Percentiles rank a stretch among this genome's conserved stretches.
Evolutionary conservation across 768 basidiomycete species (phyloP).

Genomic region (Trichaptum fuscoviolaceum): DNA sequence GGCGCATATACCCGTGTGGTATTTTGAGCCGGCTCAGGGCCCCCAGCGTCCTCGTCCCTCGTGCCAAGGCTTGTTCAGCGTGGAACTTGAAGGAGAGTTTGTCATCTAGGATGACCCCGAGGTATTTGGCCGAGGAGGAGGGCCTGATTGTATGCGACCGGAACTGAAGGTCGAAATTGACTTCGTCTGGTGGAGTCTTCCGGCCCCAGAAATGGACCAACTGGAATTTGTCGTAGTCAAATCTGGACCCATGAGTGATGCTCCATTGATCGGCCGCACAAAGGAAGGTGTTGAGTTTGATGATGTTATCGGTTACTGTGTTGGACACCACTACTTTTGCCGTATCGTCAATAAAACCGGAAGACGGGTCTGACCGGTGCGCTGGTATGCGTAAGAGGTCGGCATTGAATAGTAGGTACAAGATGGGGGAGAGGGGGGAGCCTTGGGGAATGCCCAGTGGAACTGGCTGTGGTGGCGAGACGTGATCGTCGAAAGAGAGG

Average conservation of each 20-base stretch:
- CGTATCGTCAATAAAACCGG: conserved; percentile 28
- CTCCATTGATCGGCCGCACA: conserved; percentile 2
- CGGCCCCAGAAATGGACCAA: background rate
- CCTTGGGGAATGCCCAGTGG: conserved; percentile 20
- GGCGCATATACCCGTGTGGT: background rate
- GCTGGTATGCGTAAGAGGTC: conserved; percentile 15
- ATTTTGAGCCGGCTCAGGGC: background rate
- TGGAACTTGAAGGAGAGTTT: conserved; percentile 14
- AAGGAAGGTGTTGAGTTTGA: conserved; percentile 18
- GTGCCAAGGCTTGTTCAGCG: conserved; percentile 7
- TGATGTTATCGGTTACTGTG: conserved; percentile 18
- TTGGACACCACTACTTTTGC: conserved; percentile 22
- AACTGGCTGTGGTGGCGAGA: conserved; percentile 10
- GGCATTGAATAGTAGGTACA: conserved; percentile 20
- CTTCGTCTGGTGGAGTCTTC: conserved; percentile 4
- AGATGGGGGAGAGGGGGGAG: conserved; percentile 18
- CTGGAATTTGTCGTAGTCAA: conserved; percentile 5
- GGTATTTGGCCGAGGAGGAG: conserved; percentile 6
- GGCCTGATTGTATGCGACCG: conserved; percentile 8
- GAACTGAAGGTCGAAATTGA: background rate
- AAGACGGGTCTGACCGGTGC: conserved; percentile 14
- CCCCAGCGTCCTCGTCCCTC: background rate
- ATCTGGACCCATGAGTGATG: background rate
- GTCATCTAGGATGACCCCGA: conserved; percentile 14
- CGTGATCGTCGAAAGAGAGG: conserved; percentile 21